Conservation (phyloP, 2,329 filamentous ascomycete species). For the Pseudogymnoascus sp. region DNA sequence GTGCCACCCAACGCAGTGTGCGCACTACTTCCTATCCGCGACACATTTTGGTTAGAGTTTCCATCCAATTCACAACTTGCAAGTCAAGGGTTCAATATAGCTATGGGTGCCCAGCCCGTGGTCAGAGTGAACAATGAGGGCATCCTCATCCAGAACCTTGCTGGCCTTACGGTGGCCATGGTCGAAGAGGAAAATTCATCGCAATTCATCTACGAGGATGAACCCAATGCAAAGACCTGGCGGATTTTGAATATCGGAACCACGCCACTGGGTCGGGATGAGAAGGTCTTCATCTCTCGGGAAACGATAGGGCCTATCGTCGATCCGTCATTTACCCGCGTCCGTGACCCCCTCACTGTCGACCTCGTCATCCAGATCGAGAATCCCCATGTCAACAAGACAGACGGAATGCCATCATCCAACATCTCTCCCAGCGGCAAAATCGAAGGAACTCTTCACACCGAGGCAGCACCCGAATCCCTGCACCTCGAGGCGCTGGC, state of each 20-base stretch:
- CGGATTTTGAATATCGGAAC: conserved; percentile 74
- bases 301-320: conserved; percentile 67
- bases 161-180: conserved; percentile 55
- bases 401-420: neutral
- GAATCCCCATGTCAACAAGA: conserved; percentile 18
- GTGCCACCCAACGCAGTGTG: conserved; percentile 73
- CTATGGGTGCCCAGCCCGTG: conserved; percentile 40
- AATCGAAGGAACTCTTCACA: conserved; percentile 14
- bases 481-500: conserved; percentile 9
- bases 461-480: conserved; percentile 11
- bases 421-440: conserved; percentile 7
- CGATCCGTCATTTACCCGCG: conserved; percentile 75
- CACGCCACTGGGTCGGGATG: conserved; percentile 74
- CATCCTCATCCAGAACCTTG: conserved; percentile 42
- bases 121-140: conserved; percentile 37
- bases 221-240: conserved; percentile 39
- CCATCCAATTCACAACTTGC: conserved; percentile 35
- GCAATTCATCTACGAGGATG: conserved; percentile 25
- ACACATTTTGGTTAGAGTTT: conserved; percentile 61
- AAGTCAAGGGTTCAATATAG: conserved; percentile 33
- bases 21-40: conserved; percentile 58
- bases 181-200: conserved; percentile 48
- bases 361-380: conserved; percentile 57
- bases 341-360: conserved; percentile 63
- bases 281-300: conserved; percentile 72